A percentile compares a stretch with the other conserved stretches of the same genome.
These are phyloP conservation scores for Xylaria sp. DNA, from an alignment of 2,329 filamentous ascomycete species.

Conservation along the genomic window DNA sequence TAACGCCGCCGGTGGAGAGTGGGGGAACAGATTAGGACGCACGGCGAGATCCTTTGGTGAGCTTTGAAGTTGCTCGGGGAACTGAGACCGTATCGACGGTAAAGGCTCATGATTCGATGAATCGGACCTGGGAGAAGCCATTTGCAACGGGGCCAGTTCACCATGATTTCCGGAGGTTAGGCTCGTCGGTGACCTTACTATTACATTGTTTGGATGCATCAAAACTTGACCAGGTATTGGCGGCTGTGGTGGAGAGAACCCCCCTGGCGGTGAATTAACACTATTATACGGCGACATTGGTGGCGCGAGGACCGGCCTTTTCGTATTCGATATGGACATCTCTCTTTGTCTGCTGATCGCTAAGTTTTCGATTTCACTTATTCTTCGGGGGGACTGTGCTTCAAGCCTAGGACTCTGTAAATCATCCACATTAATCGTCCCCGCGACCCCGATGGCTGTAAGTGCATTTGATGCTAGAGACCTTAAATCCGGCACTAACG, in stretches of 20 bases:
- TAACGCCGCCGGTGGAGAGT: slow-evolving; percentile 51
- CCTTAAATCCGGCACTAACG: slow-evolving; percentile 40
- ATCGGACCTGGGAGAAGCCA: slow-evolving; percentile 54
- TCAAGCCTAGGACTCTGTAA: slow-evolving; percentile 36
- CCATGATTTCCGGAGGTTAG: slow-evolving; percentile 46
- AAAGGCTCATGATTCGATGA: slow-evolving; percentile 52
- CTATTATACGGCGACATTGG: slow-evolving; percentile 48
- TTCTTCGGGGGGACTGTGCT: slow-evolving; percentile 37
- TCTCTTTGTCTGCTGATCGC: slow-evolving; percentile 36
- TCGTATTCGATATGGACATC: slow-evolving; percentile 39
- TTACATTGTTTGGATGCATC: slow-evolving; percentile 48
- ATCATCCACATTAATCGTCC: slow-evolving; percentile 39
- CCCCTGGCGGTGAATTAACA: slow-evolving; percentile 43
- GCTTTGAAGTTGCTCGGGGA: slow-evolving; percentile 51
- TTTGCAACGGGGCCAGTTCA: slow-evolving; percentile 52
- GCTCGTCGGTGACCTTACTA: slow-evolving; percentile 51
- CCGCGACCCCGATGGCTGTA: slow-evolving; percentile 42
- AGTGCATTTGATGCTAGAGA: slow-evolving; percentile 48
- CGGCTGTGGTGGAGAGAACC: slow-evolving; percentile 44
- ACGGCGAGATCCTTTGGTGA: slow-evolving; percentile 49
- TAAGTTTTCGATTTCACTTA: slow-evolving; percentile 34
- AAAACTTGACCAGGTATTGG: slow-evolving; percentile 43
- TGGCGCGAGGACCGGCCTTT: slow-evolving; percentile 46
- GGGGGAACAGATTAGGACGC: slow-evolving; percentile 45
- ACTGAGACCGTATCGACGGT: slow-evolving; percentile 53